Base-by-base conservation (phyloP, 2,329 filamentous ascomycete genomes). In the Penicillium sp. region DNA sequence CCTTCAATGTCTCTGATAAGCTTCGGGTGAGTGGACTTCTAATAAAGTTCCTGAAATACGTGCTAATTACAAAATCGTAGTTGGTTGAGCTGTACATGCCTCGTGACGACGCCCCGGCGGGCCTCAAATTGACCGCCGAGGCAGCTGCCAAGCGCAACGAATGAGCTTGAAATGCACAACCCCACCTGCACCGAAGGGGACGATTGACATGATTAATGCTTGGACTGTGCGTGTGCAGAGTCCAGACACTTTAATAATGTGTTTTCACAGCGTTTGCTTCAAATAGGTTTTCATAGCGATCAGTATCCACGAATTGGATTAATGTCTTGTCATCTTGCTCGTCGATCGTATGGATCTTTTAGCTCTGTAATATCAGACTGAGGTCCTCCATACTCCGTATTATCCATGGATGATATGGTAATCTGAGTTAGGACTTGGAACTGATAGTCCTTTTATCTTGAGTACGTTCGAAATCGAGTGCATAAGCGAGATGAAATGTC, bases 1-100 rank as follows among this genome's bases (percentile, higher is more conserved):
- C 83, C 36, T 92, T 94, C 71, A 70, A 67, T 21, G 82, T 81
- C 40, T 78, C 81, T 7, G 78, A 70, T 22, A 72, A 68, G 56
- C 67, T 81, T 51, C 76, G 76, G 65, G 75, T 76, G 59, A 60
- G 68, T 62, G n/a, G n/a, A 34, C 13, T 21, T 31, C 27, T 18
- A 21, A 3, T 13, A 1, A 5, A 16, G 16, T 2, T 41, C 13
- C 18, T 39, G 31, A 46, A n/a, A 7, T 21, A 7, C 62, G 50
- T 50, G 44, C 59, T 67, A 53, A 65, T 50, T 44, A 18, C 40
- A 77, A 9, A 44, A 67, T 87, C 61, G 8, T 80, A 92, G 71
- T 86, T 95, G 68, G 90, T 95, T 40, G 91, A 95, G 78, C 67
- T 95, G 46, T 87, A 90, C 66, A 90, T 95, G 84, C 86, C 85